A percentile compares a stretch with the other conserved stretches of the same genome.
Evolutionary conservation across 345 rosid genomes (phyloP).

Genomic region (Eucalyptus curtisii): DNA sequence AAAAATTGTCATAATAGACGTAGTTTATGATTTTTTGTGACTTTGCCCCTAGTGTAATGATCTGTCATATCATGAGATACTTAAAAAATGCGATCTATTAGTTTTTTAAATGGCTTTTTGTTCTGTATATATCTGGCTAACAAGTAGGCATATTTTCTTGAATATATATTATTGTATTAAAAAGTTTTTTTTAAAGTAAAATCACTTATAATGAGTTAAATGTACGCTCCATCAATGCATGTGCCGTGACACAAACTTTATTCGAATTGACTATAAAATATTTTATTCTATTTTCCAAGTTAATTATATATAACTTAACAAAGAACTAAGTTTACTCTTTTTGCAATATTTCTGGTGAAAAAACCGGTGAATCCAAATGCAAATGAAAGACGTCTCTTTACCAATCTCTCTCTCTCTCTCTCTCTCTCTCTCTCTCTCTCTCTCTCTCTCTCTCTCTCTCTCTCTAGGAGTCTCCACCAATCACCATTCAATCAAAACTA

Average conservation of each 20-base stretch:
- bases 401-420: neutral
- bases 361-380: neutral
- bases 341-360: neutral
- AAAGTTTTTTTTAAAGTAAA: neutral
- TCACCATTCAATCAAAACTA: no score
- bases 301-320: neutral
- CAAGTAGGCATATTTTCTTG: neutral
- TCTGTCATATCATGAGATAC: neutral
- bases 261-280: neutral
- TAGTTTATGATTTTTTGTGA: neutral
- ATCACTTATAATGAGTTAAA: neutral
- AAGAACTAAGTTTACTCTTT: neutral
- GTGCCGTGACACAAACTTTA: neutral
- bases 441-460: neutral
- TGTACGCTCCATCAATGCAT: neutral
- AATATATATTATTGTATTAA: neutral
- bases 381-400: neutral
- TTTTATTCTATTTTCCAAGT: neutral
- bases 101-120: neutral
- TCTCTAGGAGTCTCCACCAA: no score
- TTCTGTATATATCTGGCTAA: neutral
- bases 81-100: neutral
- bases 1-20: rapidly evolving
- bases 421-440: neutral
- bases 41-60: neutral